Base-by-base conservation (phyloP, 805 yeast species). In the Pichia sporocuriosa region DNA sequence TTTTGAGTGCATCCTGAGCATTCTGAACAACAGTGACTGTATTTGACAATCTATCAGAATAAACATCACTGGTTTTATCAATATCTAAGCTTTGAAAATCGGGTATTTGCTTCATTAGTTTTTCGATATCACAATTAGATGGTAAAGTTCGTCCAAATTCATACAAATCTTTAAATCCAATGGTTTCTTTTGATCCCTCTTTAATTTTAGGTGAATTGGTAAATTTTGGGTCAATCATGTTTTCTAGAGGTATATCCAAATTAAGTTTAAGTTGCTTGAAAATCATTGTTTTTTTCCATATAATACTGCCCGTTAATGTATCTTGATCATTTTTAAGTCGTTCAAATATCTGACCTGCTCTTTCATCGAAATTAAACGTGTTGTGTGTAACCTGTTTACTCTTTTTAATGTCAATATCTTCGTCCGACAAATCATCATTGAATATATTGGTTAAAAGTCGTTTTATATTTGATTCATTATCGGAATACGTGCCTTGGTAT, bases 191-290 rank as follows among this genome's bases (percentile, higher is more conserved):
- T n/a, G n/a, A n/a, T n/a, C n/a, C n/a, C n/a, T n/a, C n/a, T n/a
- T n/a, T n/a, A n/a, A n/a, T n/a, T n/a, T n/a, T n/a, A n/a, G n/a
- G n/a, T n/a, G n/a, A n/a, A n/a, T n/a, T n/a, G n/a, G n/a, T n/a
- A n/a, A n/a, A n/a, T n/a, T n/a, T n/a, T n/a, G n/a, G n/a, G n/a
- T n/a, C n/a, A n/a, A 3, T 35, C 3, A 19, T 35, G 24, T 17
- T 15, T 51, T 81, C 81, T 31, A 84, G 73, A 0, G 94, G 94
- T 2, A 86, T 72, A 1, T 89, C 88, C 33, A 86, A 63, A 23
- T 78, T 72, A 16, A 80, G 65, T 25, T 83, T 65, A 25, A 86
- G 59, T 49, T 75, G 77, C 50, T 82, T 73, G 38, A 88, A 73
- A 20, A 83, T 70, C 16, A 77, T 67, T 55, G 84, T 80, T 40